Evolutionary conservation across 2,329 filamentous ascomycete genomes (phyloP).

Genomic region (Colletotrichum sp.): DNA sequence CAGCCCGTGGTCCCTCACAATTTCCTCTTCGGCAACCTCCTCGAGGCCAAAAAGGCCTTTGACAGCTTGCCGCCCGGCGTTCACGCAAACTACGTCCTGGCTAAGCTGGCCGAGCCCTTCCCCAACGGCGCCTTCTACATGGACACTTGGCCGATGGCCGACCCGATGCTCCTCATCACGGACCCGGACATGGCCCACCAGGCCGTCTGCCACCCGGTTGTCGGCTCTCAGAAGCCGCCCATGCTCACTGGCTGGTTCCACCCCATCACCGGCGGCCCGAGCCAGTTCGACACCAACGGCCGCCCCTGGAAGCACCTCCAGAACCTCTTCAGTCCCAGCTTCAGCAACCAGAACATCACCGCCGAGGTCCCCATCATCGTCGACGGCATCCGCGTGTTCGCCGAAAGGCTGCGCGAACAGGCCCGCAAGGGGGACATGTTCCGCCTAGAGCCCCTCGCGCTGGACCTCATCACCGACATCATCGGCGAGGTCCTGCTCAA

Average conservation of each 20-base stretch:
- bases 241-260: slow-evolving; percentile 32
- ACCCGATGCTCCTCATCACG: slow-evolving; percentile 30
- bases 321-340: slow-evolving; percentile 33
- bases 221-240: slow-evolving; percentile 29
- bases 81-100: slow-evolving; percentile 4
- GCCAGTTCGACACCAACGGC: slow-evolving; percentile 36
- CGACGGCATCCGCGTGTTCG: slow-evolving; percentile 31
- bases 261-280: slow-evolving; percentile 33
- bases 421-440: slow-evolving; percentile 21
- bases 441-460: slow-evolving; percentile 27
- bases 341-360: slow-evolving; percentile 35
- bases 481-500: slow-evolving; percentile 35
- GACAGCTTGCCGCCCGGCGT: slow-evolving; percentile 11
- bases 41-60: slow-evolving; percentile 30
- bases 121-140: slow-evolving; percentile 33
- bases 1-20: slow-evolving; percentile 34
- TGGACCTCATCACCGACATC: slow-evolving; percentile 37
- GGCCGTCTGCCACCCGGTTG: slow-evolving; percentile 28
- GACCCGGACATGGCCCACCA: slow-evolving; percentile 35
- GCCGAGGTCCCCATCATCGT: slow-evolving; percentile 30
- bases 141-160: slow-evolving; percentile 30
- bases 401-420: slow-evolving; percentile 27
- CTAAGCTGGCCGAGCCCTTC: slow-evolving; percentile 17
- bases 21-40: slow-evolving; percentile 32
- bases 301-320: slow-evolving; percentile 32